Conservation (phyloP, 1,284 basidiomycete genomes). For the Schizophyllum commune region DNA sequence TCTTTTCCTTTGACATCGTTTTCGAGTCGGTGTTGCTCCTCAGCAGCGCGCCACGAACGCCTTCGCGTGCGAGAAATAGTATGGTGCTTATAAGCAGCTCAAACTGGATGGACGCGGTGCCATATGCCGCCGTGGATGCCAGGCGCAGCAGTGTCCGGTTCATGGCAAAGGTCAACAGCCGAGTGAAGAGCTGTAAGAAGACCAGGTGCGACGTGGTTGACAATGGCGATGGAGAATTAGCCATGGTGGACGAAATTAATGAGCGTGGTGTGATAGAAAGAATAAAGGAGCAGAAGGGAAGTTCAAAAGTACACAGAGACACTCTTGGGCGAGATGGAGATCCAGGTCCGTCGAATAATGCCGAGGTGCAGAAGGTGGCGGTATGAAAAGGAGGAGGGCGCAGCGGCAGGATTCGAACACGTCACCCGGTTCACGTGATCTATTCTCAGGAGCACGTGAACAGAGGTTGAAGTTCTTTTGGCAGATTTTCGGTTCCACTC, state of each 20-base stretch:
- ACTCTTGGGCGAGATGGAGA: no score
- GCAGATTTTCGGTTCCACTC: no score
- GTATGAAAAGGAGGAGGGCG: no score
- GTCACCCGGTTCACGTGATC: no score
- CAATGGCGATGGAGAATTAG: conserved; percentile 17
- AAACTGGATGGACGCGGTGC: conserved; percentile 81
- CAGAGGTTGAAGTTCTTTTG: no score
- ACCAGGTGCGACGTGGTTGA: conserved; percentile 76
- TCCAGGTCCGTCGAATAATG: no score
- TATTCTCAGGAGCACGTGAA: no score
- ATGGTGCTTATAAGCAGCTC: conserved; percentile 80
- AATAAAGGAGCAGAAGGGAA: background rate
- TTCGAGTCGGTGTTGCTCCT: conserved; percentile 21
- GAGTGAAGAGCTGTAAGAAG: conserved; percentile 78
- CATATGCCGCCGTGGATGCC: conserved; percentile 81
- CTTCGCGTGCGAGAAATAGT: conserved; percentile 88
- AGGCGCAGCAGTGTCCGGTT: conserved; percentile 86
- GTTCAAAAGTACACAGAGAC: background rate
- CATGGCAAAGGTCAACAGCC: conserved; percentile 79
- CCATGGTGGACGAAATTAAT: background rate
- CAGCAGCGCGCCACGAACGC: conserved; percentile 78
- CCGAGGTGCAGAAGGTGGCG: no score
- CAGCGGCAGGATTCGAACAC: no score
- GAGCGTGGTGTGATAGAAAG: no score
- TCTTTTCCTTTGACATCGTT: conserved; percentile 6